Evolutionary conservation across 768 basidiomycete species (phyloP), one percentile per base, ranked within the genome.

Genomic region (Amanita phalloides): DNA sequence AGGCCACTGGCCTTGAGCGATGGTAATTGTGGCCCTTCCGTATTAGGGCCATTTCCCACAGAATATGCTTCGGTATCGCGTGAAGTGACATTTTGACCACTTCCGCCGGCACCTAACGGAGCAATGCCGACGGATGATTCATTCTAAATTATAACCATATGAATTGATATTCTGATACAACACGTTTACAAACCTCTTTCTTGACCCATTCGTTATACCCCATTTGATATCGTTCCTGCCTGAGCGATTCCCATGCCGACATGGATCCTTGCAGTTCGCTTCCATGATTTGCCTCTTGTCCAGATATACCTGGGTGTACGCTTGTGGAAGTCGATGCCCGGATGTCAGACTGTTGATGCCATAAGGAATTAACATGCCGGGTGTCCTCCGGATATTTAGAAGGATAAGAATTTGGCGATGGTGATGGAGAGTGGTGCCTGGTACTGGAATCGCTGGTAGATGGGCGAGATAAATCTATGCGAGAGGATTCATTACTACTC

Each of bases 1-100:
- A 88, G 70, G 20, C 86, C 86, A 56, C 82, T 85, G 30, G 81
- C 78, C 65, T 86, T 87, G 49, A 88, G 68, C 35, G 86, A 87
- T 30, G 86, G 86, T 53, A 88, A 65, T 17, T 20, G 75, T 20
- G 9, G 30, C 17, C 51, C 51, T 21, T 52, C 51, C 37, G 14
- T 44, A 45, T 33, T 28, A 6, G 38, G 37, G 13, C 26, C 30
- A n/a, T 32, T 38, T 30, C 35, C 50, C 14, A n/a, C 17, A 20
- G 33, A 17, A 45, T 37, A 28, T 11, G 42, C 32, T 4, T 30
- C 38, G 6, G 20, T 45, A 32, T 32, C 32, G 32, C 30, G n/a
- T 17, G 14, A 17, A 21, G 13, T 36, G 17, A 4, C 10, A 37
- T 37, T 14, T 37, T 37, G 37, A 38, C 37, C 39, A 26, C 36